phyloP scores from a whole-genome alignment of 305 asterid genomes.

The Fraxinus latifolia region DNA sequence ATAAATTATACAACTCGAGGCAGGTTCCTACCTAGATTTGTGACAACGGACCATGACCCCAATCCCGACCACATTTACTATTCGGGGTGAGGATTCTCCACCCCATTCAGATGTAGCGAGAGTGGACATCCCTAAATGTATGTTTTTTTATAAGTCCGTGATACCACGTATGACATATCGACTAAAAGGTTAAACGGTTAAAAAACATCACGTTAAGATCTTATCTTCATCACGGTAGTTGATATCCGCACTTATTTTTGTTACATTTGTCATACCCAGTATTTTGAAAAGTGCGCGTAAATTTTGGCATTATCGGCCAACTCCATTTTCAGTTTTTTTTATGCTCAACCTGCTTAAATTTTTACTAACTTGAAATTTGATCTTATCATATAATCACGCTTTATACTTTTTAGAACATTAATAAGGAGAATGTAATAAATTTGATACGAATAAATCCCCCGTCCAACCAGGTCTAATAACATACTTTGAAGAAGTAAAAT shows the following conservation, averaged over 20 bases:
- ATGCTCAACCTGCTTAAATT: too few relatives aligned
- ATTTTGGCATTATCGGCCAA: not conserved
- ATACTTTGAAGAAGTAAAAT: not conserved
- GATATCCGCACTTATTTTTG: too few relatives aligned
- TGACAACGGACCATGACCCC: not conserved
- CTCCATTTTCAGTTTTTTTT: not conserved
- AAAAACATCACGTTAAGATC: not conserved
- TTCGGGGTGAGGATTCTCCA: not conserved
- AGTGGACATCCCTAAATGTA: not conserved
- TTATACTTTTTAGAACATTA: too few relatives aligned
- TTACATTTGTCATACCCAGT: not conserved
- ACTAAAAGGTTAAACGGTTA: not conserved
- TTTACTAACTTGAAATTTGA: too few relatives aligned
- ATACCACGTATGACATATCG: not conserved
- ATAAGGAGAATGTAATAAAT: not conserved
- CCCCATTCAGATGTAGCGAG: not conserved
- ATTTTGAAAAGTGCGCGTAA: not conserved
- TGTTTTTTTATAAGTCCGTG: not conserved
- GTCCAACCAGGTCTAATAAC: not conserved
- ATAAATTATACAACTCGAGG: too few relatives aligned
- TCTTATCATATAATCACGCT: not conserved
- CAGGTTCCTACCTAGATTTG: too few relatives aligned
- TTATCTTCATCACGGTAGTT: not conserved
- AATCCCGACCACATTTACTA: not conserved
- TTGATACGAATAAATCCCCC: not conserved